Evolutionary conservation across 2,329 filamentous ascomycete genomes (phyloP).

Genomic region (Metarhizium humberi): DNA sequence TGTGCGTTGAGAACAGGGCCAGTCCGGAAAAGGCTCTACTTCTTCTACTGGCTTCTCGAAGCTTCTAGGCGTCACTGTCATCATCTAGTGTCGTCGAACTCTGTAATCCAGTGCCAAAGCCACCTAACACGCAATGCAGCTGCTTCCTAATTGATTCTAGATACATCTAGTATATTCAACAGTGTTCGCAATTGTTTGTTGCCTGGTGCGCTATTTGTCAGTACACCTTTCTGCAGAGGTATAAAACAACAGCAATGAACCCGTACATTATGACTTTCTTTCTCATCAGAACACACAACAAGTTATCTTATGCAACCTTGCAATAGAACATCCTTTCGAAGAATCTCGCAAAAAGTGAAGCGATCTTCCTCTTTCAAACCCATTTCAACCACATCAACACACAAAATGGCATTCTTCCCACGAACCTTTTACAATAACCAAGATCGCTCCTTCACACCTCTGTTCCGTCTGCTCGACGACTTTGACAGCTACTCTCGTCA

Average conservation of each 20-base stretch:
- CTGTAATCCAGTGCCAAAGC: constrained; percentile 6
- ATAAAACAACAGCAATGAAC: constrained; percentile 19
- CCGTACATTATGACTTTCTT: constrained; percentile 9
- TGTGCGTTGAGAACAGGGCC: no score
- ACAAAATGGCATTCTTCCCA: constrained; percentile 53
- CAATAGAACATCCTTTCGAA: constrained; percentile 13
- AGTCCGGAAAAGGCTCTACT: constrained; percentile 9
- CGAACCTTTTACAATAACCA: constrained; percentile 39
- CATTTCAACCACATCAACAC: constrained; percentile 12
- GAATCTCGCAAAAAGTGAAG: constrained; percentile 18
- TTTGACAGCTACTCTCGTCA: constrained; percentile 47
- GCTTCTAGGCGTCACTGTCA: constrained; percentile 6
- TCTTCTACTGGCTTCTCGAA: constrained; percentile 19
- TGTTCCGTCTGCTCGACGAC: constrained; percentile 57
- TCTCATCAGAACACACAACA: constrained; percentile 12
- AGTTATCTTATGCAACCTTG: constrained; percentile 14
- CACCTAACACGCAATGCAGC: constrained; percentile 1
- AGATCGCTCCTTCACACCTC: constrained; percentile 44
- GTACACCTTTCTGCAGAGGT: neutral
- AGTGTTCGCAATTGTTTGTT: neutral
- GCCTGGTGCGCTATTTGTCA: neutral
- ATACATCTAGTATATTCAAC: constrained; percentile 10
- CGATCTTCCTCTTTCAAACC: constrained; percentile 11
- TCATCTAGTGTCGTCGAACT: neutral
- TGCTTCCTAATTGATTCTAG: constrained; percentile 12